Percentiles rank a stretch among this genome's conserved stretches.
Conservation (phyloP, 2,329 filamentous ascomycete genomes). For the Penicillium capsulatum region DNA sequence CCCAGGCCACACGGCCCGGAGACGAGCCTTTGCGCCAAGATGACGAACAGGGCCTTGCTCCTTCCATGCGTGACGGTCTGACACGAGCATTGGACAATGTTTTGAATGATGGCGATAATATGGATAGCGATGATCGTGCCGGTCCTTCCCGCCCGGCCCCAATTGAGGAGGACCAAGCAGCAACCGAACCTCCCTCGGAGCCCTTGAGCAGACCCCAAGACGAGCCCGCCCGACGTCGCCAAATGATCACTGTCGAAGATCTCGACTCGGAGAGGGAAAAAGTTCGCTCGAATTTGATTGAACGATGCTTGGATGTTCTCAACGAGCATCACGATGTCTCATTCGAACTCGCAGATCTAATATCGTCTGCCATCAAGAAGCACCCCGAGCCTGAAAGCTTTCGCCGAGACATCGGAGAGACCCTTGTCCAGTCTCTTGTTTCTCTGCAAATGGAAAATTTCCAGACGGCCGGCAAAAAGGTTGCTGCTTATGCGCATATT, state of each 20-base stretch:
- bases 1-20: constrained; percentile 26
- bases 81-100: constrained; percentile 44
- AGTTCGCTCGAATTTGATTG: constrained; percentile 75
- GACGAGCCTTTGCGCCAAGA: constrained; percentile 23
- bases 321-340: constrained; percentile 83
- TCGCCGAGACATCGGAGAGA: constrained; percentile 73
- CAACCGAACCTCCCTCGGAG: constrained; percentile 15
- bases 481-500: constrained; percentile 88
- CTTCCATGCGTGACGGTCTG: constrained; percentile 33
- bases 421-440: constrained; percentile 77
- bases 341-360: constrained; percentile 85
- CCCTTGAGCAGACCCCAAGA: constrained; percentile 17
- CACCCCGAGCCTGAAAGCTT: constrained; percentile 55
- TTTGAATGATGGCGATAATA: constrained; percentile 31
- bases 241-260: constrained; percentile 63
- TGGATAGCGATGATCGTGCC: constrained; percentile 22
- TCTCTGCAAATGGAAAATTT: constrained; percentile 58
- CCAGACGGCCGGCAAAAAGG: constrained; percentile 58
- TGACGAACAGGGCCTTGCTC: constrained; percentile 26
- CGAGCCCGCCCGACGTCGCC: constrained; percentile 24
- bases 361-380: constrained; percentile 65
- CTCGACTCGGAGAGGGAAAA: constrained; percentile 69
- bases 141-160: constrained; percentile 19
- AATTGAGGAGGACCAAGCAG: constrained; percentile 7
- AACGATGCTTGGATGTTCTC: constrained; percentile 84